Evolutionary conservation across 495 filamentous ascomycete genomes (phyloP).

Genomic region (Trichocladium uniseriatum): DNA sequence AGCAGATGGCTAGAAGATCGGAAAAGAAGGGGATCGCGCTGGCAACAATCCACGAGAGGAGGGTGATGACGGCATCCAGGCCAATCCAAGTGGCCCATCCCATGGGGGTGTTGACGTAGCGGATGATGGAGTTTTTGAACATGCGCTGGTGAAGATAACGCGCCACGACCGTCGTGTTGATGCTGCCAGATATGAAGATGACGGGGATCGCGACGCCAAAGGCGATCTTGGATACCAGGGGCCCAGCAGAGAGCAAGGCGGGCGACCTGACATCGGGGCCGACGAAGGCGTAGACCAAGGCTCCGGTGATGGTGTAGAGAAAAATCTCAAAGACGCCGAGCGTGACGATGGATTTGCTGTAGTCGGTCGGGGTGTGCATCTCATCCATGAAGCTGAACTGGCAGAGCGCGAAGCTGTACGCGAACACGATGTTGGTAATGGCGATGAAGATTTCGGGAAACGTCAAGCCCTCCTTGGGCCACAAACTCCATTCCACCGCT

Average conservation of each 20-base stretch:
- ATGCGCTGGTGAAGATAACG: slow-evolving; percentile 61
- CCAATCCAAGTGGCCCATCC: slow-evolving; percentile 50
- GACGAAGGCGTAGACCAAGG: slow-evolving; percentile 65
- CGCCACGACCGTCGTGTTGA: slow-evolving; percentile 48
- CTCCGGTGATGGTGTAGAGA: slow-evolving; percentile 58
- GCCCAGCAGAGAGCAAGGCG: slow-evolving; percentile 55
- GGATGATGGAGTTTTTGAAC: slow-evolving; percentile 45
- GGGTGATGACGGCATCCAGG: slow-evolving; percentile 50
- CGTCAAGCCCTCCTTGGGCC: slow-evolving; percentile 30
- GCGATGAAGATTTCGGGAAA: slow-evolving; percentile 49
- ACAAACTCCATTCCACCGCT: slow-evolving; percentile 34
- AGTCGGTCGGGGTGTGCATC: slow-evolving; percentile 60
- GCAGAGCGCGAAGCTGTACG: slow-evolving; percentile 60
- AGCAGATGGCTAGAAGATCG: slow-evolving; percentile 51
- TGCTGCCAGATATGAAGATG: slow-evolving; percentile 59
- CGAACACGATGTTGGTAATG: slow-evolving; percentile 67
- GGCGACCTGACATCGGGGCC: slow-evolving; percentile 60
- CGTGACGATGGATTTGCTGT: slow-evolving; percentile 54
- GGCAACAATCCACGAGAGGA: slow-evolving; percentile 63
- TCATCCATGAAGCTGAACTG: slow-evolving; percentile 72
- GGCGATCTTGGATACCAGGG: slow-evolving; percentile 56
- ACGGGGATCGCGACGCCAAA: slow-evolving; percentile 77
- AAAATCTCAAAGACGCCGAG: slow-evolving; percentile 56
- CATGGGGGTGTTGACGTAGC: slow-evolving; percentile 52
- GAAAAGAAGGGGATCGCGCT: slow-evolving; percentile 65